Evolutionary conservation across 257 asterid genomes (phyloP).

Genomic region (Fraxinus excelsior): DNA sequence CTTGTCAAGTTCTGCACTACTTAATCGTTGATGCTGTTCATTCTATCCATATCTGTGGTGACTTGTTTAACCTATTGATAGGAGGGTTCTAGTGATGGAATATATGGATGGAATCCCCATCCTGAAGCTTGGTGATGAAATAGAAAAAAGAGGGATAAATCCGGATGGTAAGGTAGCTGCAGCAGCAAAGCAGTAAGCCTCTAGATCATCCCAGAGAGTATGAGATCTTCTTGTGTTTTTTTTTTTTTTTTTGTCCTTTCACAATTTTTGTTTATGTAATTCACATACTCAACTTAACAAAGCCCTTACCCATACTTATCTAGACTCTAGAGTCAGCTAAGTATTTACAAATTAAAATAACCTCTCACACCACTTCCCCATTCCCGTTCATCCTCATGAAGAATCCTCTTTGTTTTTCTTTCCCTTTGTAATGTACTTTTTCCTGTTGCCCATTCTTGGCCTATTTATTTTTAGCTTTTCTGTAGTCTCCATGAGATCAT

Average conservation of each 20-base stretch:
- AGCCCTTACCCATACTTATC: background rate
- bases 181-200: slow-evolving; percentile 94
- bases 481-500: background rate
- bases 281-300: background rate
- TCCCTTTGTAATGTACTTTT: background rate
- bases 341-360: background rate
- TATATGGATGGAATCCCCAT: slow-evolving; percentile 91
- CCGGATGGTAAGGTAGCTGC: slow-evolving; percentile 90
- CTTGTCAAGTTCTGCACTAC: background rate
- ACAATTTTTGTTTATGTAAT: slow-evolving; percentile 21
- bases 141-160: slow-evolving; percentile 87
- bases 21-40: background rate
- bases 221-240: slow-evolving; percentile 33
- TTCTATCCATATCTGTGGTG: slow-evolving; percentile 8
- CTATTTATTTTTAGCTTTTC: background rate
- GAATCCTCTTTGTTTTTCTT: background rate
- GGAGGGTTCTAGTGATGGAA: slow-evolving; percentile 95
- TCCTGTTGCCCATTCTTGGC: background rate
- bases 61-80: slow-evolving; percentile 34
- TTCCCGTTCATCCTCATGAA: slow-evolving; percentile 2
- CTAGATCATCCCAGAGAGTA: slow-evolving; percentile 49
- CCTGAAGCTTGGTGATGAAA: slow-evolving; percentile 91
- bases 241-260: slow-evolving; percentile 10
- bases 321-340: background rate
- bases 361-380: slow-evolving; percentile 7